phyloP scores from a whole-genome alignment of 257 asterid genomes.

The Solanum paucissectum region DNA sequence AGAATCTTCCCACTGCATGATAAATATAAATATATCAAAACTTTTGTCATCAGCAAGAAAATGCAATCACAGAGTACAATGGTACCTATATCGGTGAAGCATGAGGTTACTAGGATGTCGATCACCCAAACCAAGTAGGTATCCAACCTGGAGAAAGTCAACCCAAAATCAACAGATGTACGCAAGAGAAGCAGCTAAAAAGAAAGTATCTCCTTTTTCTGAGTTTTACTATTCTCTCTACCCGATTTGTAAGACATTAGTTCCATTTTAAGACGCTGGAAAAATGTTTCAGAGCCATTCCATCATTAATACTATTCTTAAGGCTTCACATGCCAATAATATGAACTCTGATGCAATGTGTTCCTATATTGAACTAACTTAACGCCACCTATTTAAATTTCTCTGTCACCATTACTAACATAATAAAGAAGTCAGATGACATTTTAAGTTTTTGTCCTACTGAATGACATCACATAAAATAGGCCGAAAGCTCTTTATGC shows the following conservation, averaged over 20 bases:
- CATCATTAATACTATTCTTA: background rate
- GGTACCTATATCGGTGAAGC: slow-evolving; percentile 89
- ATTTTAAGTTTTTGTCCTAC: background rate
- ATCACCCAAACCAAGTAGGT: slow-evolving; percentile 96
- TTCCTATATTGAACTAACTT: background rate
- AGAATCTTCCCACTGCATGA: slow-evolving; percentile 84
- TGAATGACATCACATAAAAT: background rate
- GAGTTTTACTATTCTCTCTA: background rate
- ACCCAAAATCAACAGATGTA: background rate
- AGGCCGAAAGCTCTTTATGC: background rate
- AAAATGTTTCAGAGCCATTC: background rate
- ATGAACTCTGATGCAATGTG: background rate
- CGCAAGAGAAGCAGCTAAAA: background rate
- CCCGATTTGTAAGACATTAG: background rate
- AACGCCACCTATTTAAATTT: background rate
- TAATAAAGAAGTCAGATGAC: background rate
- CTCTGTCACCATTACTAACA: background rate
- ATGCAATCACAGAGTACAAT: background rate
- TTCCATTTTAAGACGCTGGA: background rate
- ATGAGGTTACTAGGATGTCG: slow-evolving; percentile 99
- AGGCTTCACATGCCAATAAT: background rate
- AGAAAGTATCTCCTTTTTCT: background rate
- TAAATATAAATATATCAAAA: slow-evolving; percentile 1
- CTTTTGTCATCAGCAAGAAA: background rate
- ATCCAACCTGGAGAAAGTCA: slow-evolving; percentile 64